Conservation (phyloP, 805 yeast species). For the Metschnikowia vanudenii region DNA sequence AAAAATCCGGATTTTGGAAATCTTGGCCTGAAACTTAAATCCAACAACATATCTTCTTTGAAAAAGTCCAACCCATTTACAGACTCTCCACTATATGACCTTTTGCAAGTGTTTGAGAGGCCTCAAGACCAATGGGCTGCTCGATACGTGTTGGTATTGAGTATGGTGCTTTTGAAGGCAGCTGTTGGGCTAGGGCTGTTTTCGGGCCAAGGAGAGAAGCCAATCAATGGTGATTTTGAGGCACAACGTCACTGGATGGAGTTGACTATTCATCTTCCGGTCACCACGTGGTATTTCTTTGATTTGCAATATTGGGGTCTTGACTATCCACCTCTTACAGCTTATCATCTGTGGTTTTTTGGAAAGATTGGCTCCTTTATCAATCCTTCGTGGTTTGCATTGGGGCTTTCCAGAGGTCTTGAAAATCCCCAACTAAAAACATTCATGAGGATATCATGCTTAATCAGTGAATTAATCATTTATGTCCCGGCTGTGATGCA, state of each 20-base stretch:
- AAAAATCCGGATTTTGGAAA: neutral
- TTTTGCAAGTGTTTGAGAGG: slow-evolving; percentile 72
- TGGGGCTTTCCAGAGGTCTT: slow-evolving; percentile 70
- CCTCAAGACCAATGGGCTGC: slow-evolving; percentile 92
- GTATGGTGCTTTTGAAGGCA: slow-evolving; percentile 72
- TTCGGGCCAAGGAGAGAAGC: slow-evolving; percentile 70
- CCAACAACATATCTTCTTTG: neutral
- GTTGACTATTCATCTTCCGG: slow-evolving; percentile 72
- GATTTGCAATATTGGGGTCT: slow-evolving; percentile 94
- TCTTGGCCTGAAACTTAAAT: neutral
- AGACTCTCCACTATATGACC: slow-evolving; percentile 62
- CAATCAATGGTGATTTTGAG: slow-evolving; percentile 93
- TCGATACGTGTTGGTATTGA: slow-evolving; percentile 66
- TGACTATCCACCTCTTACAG: slow-evolving; percentile 96
- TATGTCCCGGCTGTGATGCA: slow-evolving; percentile 80
- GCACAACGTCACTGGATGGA: slow-evolving; percentile 99
- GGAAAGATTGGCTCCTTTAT: slow-evolving; percentile 71
- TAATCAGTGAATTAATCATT: slow-evolving; percentile 68
- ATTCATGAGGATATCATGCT: slow-evolving; percentile 79
- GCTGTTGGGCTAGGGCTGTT: slow-evolving; percentile 89
- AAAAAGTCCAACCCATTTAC: slow-evolving; percentile 9
- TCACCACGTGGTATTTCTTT: slow-evolving; percentile 80
- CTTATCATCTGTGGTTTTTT: slow-evolving; percentile 80
- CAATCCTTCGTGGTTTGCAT: slow-evolving; percentile 71
- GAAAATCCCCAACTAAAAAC: slow-evolving; percentile 70